Base-by-base conservation (phyloP, 331 rosid genomes). In the Stylosanthes scabra region DNA sequence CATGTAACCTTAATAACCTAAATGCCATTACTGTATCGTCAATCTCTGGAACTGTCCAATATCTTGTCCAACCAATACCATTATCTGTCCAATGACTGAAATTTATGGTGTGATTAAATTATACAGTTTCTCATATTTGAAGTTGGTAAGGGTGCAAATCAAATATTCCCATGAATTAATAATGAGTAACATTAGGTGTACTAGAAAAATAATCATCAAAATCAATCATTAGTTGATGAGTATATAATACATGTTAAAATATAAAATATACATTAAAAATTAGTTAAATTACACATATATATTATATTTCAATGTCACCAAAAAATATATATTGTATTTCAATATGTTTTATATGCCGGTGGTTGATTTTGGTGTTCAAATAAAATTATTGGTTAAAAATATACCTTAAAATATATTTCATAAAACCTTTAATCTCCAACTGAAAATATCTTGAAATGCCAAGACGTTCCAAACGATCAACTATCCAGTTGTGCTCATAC, bases 11-110 rank as follows among this genome's bases (percentile, higher is more conserved):
- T 14, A 89, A 81, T 1, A 88, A 70, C 75, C 95, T 88, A 46
- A 94, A 94, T 67, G 84, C 99, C 99, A 95, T 95, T 20, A 97
- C 92, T 0, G 99, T 91, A 76, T 95, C 99, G 39, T 95, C 99
- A 25, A 95, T 78, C 50, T 95, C 99, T 11, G 77, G 86, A 75
- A 95, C 92, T 13, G 77, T 72, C 0, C 92, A 85, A 73, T 91
- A 82, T 39, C 96, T 80, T 15, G 97, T 93, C 99, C 99, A 91
- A 51, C 96, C 85, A 55, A 95, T 88, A 54, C 99, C 99, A 41
- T 84, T 87, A 8, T 88, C 89, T 5, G 64, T 83, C 97, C 97
- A 95, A 16, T 78, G 51, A 66, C 98, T 93, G 76, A 55, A 83
- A 55, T 9, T 0, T 9, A 41, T 20, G 25, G 25, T 20, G 25